phyloP scores from a whole-genome alignment of 2,329 filamentous ascomycete genomes.

The Talaromyces sp. region DNA sequence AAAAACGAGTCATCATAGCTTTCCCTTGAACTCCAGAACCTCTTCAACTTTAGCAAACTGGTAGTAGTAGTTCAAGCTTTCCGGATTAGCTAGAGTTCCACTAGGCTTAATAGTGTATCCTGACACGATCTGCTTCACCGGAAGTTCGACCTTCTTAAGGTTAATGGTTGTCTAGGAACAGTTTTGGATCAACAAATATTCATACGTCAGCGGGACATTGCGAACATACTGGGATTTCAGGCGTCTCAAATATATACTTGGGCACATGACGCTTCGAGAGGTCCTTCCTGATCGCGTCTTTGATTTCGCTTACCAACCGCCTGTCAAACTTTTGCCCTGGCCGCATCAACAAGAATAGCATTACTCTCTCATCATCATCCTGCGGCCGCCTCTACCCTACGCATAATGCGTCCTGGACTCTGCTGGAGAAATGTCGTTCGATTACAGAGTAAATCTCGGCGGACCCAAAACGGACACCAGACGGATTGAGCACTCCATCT shows the following conservation, averaged over 20 bases:
- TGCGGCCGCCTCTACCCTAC: neutral
- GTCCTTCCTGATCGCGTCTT: too few relatives aligned
- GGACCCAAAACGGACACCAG: slow-evolving; percentile 45
- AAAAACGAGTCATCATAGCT: too few relatives aligned
- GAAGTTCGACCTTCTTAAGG: neutral
- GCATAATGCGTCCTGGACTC: slow-evolving; percentile 6
- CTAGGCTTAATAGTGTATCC: too few relatives aligned
- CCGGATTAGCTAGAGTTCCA: neutral
- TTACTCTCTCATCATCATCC: neutral
- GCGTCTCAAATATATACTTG: too few relatives aligned
- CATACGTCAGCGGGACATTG: too few relatives aligned
- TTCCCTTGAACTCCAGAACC: too few relatives aligned
- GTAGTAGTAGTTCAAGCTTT: neutral
- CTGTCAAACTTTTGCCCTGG: too few relatives aligned
- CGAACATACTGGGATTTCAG: too few relatives aligned
- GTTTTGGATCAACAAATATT: too few relatives aligned
- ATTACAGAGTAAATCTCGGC: slow-evolving; percentile 47
- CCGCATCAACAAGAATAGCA: slow-evolving; percentile 1
- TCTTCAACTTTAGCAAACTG: neutral
- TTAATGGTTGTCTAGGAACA: neutral
- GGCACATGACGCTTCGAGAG: too few relatives aligned
- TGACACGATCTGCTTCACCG: too few relatives aligned
- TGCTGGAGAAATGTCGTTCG: slow-evolving; percentile 37
- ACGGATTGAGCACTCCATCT: slow-evolving; percentile 46
- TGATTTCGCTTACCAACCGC: too few relatives aligned